A percentile compares a stretch with the other conserved stretches of the same genome.
These are phyloP conservation scores for Ophiostoma fasciatum DNA, from an alignment of 2,329 filamentous ascomycete species.

Conservation along the genomic window DNA sequence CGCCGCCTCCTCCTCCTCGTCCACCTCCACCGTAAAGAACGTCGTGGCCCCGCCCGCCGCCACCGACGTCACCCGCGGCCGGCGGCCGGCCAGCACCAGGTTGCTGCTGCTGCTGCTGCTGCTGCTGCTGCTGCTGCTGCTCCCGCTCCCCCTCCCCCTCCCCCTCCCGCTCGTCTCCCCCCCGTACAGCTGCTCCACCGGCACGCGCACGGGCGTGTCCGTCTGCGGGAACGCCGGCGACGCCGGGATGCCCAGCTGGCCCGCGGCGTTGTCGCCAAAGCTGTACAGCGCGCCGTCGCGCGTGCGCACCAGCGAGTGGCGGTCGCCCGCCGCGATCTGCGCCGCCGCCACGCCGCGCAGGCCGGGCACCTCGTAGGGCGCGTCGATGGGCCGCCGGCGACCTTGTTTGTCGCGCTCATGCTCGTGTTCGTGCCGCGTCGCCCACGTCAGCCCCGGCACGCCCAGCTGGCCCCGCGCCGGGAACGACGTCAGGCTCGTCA, in stretches of 20 bases:
- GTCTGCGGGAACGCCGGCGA: slow-evolving; percentile 45
- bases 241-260: slow-evolving; percentile 77
- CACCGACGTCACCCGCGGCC: slow-evolving; percentile 56
- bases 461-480: slow-evolving; percentile 79
- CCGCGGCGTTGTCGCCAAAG: slow-evolving; percentile 82
- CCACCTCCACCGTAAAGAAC: slow-evolving; percentile 75
- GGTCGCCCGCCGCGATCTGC: slow-evolving; percentile 71
- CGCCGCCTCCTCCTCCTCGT: slow-evolving; percentile 36
- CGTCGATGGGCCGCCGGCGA: slow-evolving; percentile 50
- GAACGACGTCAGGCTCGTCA: slow-evolving; percentile 61
- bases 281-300: slow-evolving; percentile 63
- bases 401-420: no score
- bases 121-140: no score
- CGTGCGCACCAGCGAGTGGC: slow-evolving; percentile 70
- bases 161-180: neutral
- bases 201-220: slow-evolving; percentile 56
- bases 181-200: slow-evolving; percentile 57
- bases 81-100: slow-evolving; percentile 21
- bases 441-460: slow-evolving; percentile 68
- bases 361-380: slow-evolving; percentile 62
- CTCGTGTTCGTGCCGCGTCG: no score
- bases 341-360: slow-evolving; percentile 56
- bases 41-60: slow-evolving; percentile 77
- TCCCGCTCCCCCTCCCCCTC: no score
- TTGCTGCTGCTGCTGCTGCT: slow-evolving; percentile 33